phyloP scores from a whole-genome alignment of 768 basidiomycete genomes.

The Russula virescens region DNA sequence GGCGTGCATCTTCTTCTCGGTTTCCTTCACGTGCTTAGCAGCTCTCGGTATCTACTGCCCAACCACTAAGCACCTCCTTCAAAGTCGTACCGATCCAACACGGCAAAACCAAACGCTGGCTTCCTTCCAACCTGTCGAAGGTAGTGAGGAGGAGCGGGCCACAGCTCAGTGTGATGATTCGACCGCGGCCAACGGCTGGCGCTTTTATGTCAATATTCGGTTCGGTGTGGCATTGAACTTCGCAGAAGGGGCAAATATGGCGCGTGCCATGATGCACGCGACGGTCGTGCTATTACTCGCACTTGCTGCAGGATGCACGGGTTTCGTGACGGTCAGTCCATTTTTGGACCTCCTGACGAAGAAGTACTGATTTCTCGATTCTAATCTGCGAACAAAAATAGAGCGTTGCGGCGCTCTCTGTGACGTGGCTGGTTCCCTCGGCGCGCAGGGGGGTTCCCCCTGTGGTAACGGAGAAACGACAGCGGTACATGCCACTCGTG shows the following conservation, averaged over 20 bases:
- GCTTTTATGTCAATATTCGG: slow-evolving; percentile 19
- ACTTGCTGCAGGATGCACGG: slow-evolving; percentile 12
- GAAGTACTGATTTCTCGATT: too few species aligned
- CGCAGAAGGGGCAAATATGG: slow-evolving; percentile 8
- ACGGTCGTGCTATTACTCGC: slow-evolving; percentile 2
- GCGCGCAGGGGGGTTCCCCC: background rate
- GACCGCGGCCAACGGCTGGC: background rate
- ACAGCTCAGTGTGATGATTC: background rate
- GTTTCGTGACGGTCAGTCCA: slow-evolving; percentile 18
- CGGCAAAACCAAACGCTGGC: slow-evolving; percentile 9
- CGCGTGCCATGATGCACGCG: background rate
- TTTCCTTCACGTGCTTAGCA: slow-evolving; percentile 19
- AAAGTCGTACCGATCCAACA: background rate
- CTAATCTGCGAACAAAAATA: background rate
- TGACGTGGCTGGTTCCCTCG: slow-evolving; percentile 20
- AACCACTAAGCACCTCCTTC: slow-evolving; percentile 1
- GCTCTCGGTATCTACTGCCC: slow-evolving; percentile 17
- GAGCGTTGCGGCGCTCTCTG: slow-evolving; percentile 13
- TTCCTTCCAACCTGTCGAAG: slow-evolving; percentile 2
- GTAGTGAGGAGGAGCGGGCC: slow-evolving; percentile 10
- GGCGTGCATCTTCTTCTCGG: slow-evolving; percentile 19
- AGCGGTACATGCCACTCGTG: background rate
- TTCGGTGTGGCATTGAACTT: slow-evolving; percentile 12
- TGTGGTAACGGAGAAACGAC: background rate
- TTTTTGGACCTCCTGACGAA: background rate